Conservation (phyloP, 768 basidiomycete species). For the Strobilomyces dryophilus region DNA sequence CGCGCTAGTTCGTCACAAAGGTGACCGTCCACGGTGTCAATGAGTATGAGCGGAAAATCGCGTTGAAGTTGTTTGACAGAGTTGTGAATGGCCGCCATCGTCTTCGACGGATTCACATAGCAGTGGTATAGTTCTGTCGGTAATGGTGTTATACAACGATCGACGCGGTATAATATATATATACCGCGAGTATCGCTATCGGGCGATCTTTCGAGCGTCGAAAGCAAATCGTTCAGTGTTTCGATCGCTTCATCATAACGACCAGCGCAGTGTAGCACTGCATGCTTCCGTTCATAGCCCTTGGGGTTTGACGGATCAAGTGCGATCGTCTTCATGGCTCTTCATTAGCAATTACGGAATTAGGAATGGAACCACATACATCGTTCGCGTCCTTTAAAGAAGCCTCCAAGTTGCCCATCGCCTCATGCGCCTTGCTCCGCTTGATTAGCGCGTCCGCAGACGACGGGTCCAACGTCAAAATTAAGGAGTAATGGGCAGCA, state of each 20-base stretch:
- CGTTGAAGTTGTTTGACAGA: conserved; percentile 1
- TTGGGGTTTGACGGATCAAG: conserved; percentile 8
- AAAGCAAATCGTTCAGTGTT: conserved; percentile 4
- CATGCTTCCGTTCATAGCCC: conserved; percentile 10
- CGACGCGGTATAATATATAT: neutral
- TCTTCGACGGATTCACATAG: conserved; percentile 7
- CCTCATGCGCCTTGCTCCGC: conserved; percentile 5
- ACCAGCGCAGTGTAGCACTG: conserved; percentile 11
- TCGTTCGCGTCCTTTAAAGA: conserved; percentile 9
- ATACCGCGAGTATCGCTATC: conserved; percentile 3
- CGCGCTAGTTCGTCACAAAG: conserved; percentile 11
- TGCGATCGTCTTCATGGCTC: conserved; percentile 6
- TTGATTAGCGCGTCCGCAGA: conserved; percentile 1
- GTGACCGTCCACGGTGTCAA: conserved; percentile 12
- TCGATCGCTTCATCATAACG: conserved; percentile 17
- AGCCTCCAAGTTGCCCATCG: neutral
- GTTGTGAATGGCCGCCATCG: neutral
- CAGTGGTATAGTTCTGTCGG: neutral
- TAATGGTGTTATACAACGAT: neutral
- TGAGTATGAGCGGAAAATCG: conserved; percentile 11
- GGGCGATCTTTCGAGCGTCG: conserved; percentile 1
- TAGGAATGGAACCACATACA: neutral
- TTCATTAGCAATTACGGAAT: neutral
- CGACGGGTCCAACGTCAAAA: conserved; percentile 4
- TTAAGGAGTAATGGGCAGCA: conserved; percentile 5